Percentiles rank a stretch among this genome's conserved stretches.
phyloP scores from a whole-genome alignment of 306 rosid species.

The Cicer pinnatifidum region DNA sequence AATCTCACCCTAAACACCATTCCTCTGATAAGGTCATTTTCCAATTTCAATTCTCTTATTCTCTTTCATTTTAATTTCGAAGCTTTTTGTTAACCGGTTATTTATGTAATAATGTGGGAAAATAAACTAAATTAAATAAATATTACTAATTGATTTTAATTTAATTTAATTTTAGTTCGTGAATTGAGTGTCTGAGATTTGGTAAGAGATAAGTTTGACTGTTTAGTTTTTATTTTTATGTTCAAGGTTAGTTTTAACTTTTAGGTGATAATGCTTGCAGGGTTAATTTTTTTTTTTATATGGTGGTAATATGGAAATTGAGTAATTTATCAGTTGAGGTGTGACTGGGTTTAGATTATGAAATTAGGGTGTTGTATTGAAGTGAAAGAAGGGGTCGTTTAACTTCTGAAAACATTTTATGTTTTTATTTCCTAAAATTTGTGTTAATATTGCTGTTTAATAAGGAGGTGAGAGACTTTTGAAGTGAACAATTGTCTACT shows the following conservation, averaged over 20 bases:
- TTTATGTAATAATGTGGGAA: not conserved
- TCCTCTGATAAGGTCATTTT: constrained; percentile 75
- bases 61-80: not conserved
- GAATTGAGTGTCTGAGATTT: constrained; percentile 2
- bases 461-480: no score
- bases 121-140: not conserved
- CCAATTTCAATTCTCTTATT: not conserved
- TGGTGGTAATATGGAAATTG: not conserved
- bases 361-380: constrained; percentile 1
- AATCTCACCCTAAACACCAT: constrained; percentile 66
- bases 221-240: not conserved
- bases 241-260: constrained; percentile 10
- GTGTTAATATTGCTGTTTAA: no score
- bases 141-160: not conserved
- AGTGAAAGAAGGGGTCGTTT: constrained; percentile 1
- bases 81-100: no score
- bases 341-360: not conserved
- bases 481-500: no score
- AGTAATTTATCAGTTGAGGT: not conserved
- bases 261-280: not conserved
- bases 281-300: not conserved
- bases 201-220: not conserved
- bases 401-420: no score
- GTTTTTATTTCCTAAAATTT: no score
- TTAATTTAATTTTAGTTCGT: not conserved